Evolutionary conservation across 176 grass and related monocot genomes (phyloP), one percentile per base, ranked within the genome.

Genomic region (Oryza glaberrima): DNA sequence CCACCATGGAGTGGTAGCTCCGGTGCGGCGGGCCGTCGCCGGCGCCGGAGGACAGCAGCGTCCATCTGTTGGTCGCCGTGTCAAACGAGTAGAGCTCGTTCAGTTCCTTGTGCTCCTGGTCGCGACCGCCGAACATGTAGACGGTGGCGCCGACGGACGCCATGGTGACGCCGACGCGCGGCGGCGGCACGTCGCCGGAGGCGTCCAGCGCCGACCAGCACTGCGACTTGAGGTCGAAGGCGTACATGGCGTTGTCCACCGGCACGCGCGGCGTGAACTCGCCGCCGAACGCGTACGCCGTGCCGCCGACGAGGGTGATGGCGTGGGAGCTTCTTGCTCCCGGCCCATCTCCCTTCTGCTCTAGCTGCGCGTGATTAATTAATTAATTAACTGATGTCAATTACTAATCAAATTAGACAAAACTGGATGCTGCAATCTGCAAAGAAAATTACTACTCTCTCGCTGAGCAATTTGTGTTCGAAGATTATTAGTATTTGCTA

Each of bases 121-220:
- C 90, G 12, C 95, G 92, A 3, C 95, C 95, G 72, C 90, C 92
- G 72, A 94, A 97, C 35, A 89, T 77, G 30, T 86, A 93, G 47
- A 97, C 88, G 1, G 86, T 93, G 70, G 47, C 79, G 60, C 83
- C 90, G 25, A 91, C 69, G 63, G 92, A 58, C 32, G 77, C 78
- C 95, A 94, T 94, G 58, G 92, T 94, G 47, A 97, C 86, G 26
- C 95, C 92, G 20, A 97, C 92, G 77, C 94, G 92, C 38, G 94
- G 94, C 4, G 92, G 94, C 0, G 92, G 95, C 15, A 93, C 48
- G 70, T 93, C 90, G 9, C 95, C 92, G 7, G 84, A 44, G 22
- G 76, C 77, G 75, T 84, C 81, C n/a, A 90, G n/a, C 1, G 86
- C 61, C 0, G 92, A 91, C 95, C 92, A 97, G 20, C 90, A 84